Conservation (phyloP, 1,139 yeast species). For the Sugiyamaella paludigena region DNA sequence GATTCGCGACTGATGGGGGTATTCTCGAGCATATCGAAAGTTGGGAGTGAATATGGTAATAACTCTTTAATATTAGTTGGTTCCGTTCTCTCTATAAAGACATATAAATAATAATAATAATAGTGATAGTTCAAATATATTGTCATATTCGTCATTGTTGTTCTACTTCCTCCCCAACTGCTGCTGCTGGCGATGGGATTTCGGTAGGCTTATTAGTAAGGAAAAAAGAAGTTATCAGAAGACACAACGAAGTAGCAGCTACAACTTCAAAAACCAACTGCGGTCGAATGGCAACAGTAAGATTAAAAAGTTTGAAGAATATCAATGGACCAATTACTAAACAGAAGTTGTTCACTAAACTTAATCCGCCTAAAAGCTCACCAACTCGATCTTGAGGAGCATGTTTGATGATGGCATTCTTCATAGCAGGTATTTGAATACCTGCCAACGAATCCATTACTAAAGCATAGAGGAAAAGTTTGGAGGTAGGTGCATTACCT, state of each 20-base stretch:
- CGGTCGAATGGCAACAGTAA: conserved; percentile 33
- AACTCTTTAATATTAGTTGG: too few relatives aligned
- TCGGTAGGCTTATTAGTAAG: neutral
- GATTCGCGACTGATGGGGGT: too few relatives aligned
- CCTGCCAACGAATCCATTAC: conserved; percentile 51
- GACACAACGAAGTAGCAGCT: conserved; percentile 19
- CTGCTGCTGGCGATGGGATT: neutral
- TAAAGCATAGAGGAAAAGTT: conserved; percentile 33
- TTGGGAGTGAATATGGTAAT: too few relatives aligned
- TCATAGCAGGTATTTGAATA: conserved; percentile 48
- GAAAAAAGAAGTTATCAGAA: conserved; percentile 20
- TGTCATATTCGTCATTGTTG: too few relatives aligned
- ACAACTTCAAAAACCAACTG: conserved; percentile 31
- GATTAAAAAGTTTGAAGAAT: conserved; percentile 31
- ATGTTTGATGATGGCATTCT: conserved; percentile 52
- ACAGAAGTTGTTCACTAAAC: conserved; percentile 31
- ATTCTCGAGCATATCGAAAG: too few relatives aligned
- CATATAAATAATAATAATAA: neutral
- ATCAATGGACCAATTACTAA: conserved; percentile 32
- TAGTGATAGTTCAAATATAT: neutral
- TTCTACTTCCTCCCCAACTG: too few relatives aligned
- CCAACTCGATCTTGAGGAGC: conserved; percentile 38
- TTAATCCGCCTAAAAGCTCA: conserved; percentile 36
- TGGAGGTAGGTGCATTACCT: conserved; percentile 36
- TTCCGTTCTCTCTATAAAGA: neutral